Conservation (phyloP, 1,139 yeast genomes). For the Suhomyces maxii region DNA sequence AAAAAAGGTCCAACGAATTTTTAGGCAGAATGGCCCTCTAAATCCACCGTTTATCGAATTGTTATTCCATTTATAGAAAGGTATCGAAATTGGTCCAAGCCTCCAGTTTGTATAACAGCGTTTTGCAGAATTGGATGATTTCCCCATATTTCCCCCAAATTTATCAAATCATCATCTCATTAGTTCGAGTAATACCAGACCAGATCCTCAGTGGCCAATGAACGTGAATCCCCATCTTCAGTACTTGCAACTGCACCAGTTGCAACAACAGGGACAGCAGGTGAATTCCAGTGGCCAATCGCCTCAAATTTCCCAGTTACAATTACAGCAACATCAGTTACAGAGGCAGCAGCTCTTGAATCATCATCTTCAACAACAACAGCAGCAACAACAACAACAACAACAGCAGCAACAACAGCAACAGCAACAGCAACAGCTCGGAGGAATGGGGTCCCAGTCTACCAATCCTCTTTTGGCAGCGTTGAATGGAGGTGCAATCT, state of each 20-base stretch:
- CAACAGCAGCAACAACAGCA: slow-evolving; percentile 22
- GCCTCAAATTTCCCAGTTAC: slow-evolving; percentile 42
- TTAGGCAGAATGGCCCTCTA: background rate
- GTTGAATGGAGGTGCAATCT: slow-evolving; percentile 29
- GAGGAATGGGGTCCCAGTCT: slow-evolving; percentile 23
- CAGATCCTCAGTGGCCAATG: slow-evolving; percentile 3
- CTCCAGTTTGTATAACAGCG: no score
- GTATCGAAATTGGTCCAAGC: no score
- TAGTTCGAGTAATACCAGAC: background rate
- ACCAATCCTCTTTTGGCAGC: slow-evolving; percentile 42
- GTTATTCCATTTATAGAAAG: no score
- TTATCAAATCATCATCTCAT: no score
- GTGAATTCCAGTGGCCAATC: slow-evolving; percentile 30
- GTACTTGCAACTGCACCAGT: slow-evolving; percentile 40
- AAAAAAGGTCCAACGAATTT: slow-evolving; percentile 9
- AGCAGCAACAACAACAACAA: slow-evolving; percentile 9
- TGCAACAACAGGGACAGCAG: slow-evolving; percentile 14
- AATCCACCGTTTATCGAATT: no score
- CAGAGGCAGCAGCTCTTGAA: slow-evolving; percentile 42
- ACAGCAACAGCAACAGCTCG: slow-evolving; percentile 25
- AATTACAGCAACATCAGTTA: slow-evolving; percentile 40
- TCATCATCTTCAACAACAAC: slow-evolving; percentile 36
- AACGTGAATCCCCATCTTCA: slow-evolving; percentile 48
- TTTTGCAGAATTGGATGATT: no score
- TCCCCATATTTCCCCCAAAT: no score